Evolutionary conservation across 2,329 filamentous ascomycete species (phyloP).

Genomic region (Ciborinia camelliae): DNA sequence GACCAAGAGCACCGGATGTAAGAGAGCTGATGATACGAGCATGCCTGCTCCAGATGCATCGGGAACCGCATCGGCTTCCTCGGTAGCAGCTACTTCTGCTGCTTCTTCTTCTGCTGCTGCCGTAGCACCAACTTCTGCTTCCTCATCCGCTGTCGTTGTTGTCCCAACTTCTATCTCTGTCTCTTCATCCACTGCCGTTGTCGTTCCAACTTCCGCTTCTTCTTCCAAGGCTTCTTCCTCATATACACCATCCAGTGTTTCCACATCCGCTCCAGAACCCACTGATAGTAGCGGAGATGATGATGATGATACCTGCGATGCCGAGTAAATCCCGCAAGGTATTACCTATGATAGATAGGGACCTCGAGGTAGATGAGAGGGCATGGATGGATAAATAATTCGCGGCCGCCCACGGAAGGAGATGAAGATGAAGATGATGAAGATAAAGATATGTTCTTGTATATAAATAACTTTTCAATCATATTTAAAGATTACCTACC

Average conservation of each 20-base stretch:
- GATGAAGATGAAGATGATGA: neutral
- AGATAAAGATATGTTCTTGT: constrained; percentile 7
- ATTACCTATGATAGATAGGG: neutral
- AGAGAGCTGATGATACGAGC: constrained; percentile 27
- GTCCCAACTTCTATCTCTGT: neutral
- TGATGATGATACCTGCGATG: constrained; percentile 6
- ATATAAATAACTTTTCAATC: constrained; percentile 1
- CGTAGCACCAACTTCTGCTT: neutral
- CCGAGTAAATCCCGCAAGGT: neutral
- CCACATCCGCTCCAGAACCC: neutral
- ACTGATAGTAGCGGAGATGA: neutral
- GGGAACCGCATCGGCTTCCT: neutral
- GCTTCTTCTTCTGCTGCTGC: neutral
- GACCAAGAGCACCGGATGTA: constrained; percentile 44
- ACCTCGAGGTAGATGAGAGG: neutral
- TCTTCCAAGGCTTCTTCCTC: neutral
- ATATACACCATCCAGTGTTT: neutral
- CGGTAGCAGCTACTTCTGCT: neutral
- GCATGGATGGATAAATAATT: neutral
- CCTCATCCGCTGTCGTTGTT: neutral
- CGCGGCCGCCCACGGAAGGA: neutral
- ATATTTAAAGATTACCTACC: neutral
- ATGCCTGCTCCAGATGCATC: constrained; percentile 14
- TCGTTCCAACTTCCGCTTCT: neutral
- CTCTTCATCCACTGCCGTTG: neutral